These are phyloP conservation scores for Chenopodium album DNA, from an alignment of 148 eudicot species.

Conservation along the genomic window DNA sequence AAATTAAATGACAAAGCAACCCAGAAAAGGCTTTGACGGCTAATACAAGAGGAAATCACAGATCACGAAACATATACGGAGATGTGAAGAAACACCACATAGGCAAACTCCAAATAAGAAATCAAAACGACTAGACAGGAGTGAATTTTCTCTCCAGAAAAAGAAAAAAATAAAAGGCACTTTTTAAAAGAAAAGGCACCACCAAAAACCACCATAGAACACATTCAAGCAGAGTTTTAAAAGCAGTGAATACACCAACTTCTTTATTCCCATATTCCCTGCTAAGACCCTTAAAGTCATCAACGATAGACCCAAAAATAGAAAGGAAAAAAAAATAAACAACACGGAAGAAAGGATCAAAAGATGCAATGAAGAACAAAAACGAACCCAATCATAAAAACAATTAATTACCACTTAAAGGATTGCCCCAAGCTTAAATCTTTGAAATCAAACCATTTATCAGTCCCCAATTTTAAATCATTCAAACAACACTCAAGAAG, in stretches of 20 bases:
- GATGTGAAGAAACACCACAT: neutral
- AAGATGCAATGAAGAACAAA: neutral
- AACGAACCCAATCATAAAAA: neutral
- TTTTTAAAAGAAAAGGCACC: neutral
- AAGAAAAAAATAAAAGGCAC: too few species aligned
- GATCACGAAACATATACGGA: neutral
- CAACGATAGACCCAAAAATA: neutral
- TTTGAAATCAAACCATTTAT: neutral
- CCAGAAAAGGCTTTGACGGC: neutral
- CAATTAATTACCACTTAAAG: neutral
- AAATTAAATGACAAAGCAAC: neutral
- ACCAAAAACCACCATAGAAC: neutral
- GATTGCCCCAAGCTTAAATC: neutral
- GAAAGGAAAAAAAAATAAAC: neutral
- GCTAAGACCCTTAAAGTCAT: neutral
- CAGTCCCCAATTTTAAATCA: neutral
- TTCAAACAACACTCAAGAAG: neutral
- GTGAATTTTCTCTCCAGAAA: neutral
- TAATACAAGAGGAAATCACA: neutral
- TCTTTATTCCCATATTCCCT: neutral
- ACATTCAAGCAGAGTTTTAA: neutral
- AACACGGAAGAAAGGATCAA: neutral
- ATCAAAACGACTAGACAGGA: neutral
- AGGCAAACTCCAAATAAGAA: neutral
- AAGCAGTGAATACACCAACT: neutral